A percentile compares a stretch with the other conserved stretches of the same genome.
Conservation (phyloP, 1,139 yeast genomes). For the Saccharomyces uvarum region DNA sequence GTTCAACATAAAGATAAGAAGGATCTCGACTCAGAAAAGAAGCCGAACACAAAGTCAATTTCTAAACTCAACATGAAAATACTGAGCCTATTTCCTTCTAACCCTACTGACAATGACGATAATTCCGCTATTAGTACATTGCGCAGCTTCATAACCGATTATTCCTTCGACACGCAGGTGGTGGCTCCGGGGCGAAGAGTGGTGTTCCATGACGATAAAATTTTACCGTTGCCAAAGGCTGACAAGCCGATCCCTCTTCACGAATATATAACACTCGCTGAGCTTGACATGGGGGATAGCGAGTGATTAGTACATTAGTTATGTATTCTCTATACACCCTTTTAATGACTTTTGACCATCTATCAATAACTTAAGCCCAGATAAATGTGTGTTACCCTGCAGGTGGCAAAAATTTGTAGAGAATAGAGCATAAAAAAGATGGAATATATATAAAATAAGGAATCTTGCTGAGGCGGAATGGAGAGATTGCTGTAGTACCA, state of each 20-base stretch:
- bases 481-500: neutral
- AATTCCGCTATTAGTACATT: slow-evolving; percentile 23
- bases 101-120: slow-evolving; percentile 12
- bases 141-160: slow-evolving; percentile 19
- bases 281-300: neutral
- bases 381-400: neutral
- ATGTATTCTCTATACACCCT: neutral
- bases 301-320: neutral
- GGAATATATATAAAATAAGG: neutral
- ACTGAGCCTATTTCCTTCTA: slow-evolving; percentile 21
- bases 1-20: slow-evolving; percentile 3
- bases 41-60: slow-evolving; percentile 2
- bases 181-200: slow-evolving; percentile 23
- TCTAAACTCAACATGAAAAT: slow-evolving; percentile 18
- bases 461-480: neutral
- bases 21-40: neutral
- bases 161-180: slow-evolving; percentile 18
- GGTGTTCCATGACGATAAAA: slow-evolving; percentile 19
- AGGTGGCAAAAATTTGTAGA: slow-evolving; percentile 6
- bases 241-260: slow-evolving; percentile 5
- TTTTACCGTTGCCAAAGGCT: slow-evolving; percentile 17
- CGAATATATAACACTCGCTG: slow-evolving; percentile 1
- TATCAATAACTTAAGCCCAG: neutral
- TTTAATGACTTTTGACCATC: neutral
- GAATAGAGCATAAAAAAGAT: neutral